phyloP scores from a whole-genome alignment of 1,284 basidiomycete genomes.

The Malassezia arunalokei region DNA sequence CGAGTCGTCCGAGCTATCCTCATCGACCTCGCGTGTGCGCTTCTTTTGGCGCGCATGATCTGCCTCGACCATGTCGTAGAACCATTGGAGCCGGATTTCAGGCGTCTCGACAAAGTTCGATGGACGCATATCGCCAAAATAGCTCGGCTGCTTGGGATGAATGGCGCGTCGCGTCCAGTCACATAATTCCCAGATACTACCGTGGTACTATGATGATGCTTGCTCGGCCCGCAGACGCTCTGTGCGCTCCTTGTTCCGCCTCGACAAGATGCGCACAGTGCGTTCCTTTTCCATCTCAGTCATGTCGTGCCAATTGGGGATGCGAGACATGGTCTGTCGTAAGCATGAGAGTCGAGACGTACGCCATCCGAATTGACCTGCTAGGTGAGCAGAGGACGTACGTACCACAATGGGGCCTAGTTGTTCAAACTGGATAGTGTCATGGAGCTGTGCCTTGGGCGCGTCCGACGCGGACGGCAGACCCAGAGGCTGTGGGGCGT shows the following conservation, averaged over 20 bases:
- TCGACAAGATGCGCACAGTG: slow-evolving; percentile 15
- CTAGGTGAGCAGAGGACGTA: neutral
- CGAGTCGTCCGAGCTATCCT: neutral
- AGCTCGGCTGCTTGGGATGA: neutral
- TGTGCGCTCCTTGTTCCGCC: slow-evolving; percentile 15
- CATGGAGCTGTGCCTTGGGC: neutral
- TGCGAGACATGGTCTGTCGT: slow-evolving; percentile 17
- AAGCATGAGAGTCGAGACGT: neutral
- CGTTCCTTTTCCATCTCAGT: slow-evolving; percentile 15
- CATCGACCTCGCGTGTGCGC: neutral
- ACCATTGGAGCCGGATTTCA: slow-evolving; percentile 14
- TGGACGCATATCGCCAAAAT: neutral
- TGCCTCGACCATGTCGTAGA: slow-evolving; percentile 11
- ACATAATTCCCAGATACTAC: no score
- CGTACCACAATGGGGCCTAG: slow-evolving; percentile 18
- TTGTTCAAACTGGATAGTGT: slow-evolving; percentile 16
- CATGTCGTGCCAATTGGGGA: slow-evolving; percentile 18
- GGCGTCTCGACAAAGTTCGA: slow-evolving; percentile 12
- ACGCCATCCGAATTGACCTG: slow-evolving; percentile 20
- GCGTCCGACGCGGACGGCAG: neutral
- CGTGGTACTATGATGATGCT: neutral
- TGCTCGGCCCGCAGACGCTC: slow-evolving; percentile 7
- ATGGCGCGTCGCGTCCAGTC: neutral
- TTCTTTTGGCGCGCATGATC: neutral
- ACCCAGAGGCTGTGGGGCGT: no score